Conservation (phyloP, 345 rosid genomes). For the Pugionium dolabratum region DNA sequence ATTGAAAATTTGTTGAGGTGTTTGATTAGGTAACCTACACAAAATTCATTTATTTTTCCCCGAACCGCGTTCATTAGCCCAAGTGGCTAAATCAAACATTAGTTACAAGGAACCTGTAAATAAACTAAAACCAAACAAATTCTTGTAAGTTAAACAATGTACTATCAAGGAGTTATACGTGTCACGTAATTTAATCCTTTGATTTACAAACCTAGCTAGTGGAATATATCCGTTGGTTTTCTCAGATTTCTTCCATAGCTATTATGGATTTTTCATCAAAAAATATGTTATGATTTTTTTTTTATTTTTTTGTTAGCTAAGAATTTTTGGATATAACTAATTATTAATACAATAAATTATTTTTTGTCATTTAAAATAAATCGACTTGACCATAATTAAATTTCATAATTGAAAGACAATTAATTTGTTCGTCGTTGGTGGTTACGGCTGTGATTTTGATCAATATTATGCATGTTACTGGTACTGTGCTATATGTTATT, state of each 20-base stretch:
- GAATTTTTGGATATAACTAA: not conserved
- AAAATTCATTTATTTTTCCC: not conserved
- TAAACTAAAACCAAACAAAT: not conserved
- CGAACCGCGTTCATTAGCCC: constrained; percentile 27
- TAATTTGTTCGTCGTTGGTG: no score
- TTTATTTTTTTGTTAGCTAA: no score
- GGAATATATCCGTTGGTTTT: not conserved
- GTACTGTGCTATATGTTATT: no score
- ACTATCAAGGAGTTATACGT: not conserved
- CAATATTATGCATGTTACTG: no score
- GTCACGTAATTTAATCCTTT: not conserved
- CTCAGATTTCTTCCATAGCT: no score
- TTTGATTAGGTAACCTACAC: constrained; percentile 32
- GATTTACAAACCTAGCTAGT: not conserved
- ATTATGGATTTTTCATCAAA: no score
- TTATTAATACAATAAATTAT: not conserved
- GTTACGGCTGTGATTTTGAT: no score
- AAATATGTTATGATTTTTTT: no score
- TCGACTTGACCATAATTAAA: no score
- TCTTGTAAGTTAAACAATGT: no score
- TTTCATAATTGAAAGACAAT: no score
- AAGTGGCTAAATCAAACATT: constrained; percentile 19
- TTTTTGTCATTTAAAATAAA: no score
- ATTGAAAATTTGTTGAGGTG: not conserved
- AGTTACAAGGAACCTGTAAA: constrained; percentile 13